A percentile compares a stretch with the other conserved stretches of the same genome.
Evolutionary conservation across 169 alveolate genomes (phyloP).

Genomic region (Plasmodium gonderi): DNA sequence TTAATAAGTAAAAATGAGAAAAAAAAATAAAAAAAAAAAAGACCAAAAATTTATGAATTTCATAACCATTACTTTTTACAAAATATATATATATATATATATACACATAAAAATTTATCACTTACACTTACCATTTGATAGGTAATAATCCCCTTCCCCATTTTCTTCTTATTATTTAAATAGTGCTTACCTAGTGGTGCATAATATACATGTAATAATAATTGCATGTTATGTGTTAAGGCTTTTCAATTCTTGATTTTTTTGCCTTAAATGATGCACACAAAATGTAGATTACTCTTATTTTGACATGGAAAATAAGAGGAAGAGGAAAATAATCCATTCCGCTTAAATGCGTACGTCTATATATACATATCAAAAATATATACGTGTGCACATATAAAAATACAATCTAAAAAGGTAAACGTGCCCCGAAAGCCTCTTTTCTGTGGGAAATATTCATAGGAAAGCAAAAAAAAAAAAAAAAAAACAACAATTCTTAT

Average conservation of each 20-base stretch:
- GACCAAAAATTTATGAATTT: background rate
- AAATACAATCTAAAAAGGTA: too few relatives aligned
- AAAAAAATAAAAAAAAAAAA: background rate
- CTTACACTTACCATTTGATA: background rate
- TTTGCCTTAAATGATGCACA: background rate
- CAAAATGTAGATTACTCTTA: background rate
- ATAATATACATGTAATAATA: background rate
- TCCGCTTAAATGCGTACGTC: background rate
- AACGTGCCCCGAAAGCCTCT: background rate
- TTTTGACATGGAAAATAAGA: background rate
- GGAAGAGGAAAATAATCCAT: background rate
- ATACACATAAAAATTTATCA: background rate
- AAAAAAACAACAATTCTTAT: background rate
- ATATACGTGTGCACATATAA: background rate
- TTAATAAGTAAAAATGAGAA: background rate
- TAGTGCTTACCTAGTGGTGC: background rate
- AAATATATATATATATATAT: background rate
- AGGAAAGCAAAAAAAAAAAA: slow-evolving; percentile 1
- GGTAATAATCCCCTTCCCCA: background rate
- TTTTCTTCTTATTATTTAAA: background rate
- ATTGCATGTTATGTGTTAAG: background rate
- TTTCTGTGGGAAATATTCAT: background rate
- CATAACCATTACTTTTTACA: background rate
- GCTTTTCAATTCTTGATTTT: background rate
- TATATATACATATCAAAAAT: background rate